phyloP scores from a whole-genome alignment of 176 grass and related monocot species.

The Paspalum vaginatum region DNA sequence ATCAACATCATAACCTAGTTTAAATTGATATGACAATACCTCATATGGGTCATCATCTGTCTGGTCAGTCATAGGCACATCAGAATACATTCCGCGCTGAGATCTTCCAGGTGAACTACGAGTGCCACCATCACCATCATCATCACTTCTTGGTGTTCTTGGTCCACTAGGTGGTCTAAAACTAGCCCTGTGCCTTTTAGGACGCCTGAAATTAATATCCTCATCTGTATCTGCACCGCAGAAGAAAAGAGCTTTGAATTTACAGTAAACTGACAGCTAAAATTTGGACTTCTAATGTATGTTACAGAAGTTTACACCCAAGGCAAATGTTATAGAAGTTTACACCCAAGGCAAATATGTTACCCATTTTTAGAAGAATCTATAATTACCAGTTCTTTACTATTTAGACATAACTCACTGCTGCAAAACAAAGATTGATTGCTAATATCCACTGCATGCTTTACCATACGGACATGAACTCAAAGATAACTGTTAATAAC shows the following conservation, averaged over 20 bases:
- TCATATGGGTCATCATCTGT: conserved; percentile 92
- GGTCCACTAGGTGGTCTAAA: conserved; percentile 72
- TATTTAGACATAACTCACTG: background rate
- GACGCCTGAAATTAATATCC: conserved; percentile 72
- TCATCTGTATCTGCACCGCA: conserved; percentile 76
- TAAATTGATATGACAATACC: conserved; percentile 51
- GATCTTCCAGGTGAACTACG: conserved; percentile 93
- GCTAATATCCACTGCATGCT: background rate
- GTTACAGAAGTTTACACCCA: background rate
- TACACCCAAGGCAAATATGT: background rate
- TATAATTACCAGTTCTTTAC: conserved; percentile 2
- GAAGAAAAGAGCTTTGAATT: conserved; percentile 32
- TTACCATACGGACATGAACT: background rate
- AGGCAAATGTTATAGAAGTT: background rate
- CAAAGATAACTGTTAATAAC: background rate
- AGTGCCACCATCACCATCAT: conserved; percentile 74
- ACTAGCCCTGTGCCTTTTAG: conserved; percentile 82
- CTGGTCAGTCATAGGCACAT: conserved; percentile 88
- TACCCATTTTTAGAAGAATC: background rate
- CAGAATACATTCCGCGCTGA: conserved; percentile 71
- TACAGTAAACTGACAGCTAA: conserved; percentile 7
- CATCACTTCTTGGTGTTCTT: conserved; percentile 80
- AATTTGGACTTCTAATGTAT: background rate
- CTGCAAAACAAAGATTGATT: background rate
- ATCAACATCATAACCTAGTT: conserved; percentile 31